Evolutionary conservation across 1,139 yeast genomes (phyloP).

Genomic region (Candida albicans): DNA sequence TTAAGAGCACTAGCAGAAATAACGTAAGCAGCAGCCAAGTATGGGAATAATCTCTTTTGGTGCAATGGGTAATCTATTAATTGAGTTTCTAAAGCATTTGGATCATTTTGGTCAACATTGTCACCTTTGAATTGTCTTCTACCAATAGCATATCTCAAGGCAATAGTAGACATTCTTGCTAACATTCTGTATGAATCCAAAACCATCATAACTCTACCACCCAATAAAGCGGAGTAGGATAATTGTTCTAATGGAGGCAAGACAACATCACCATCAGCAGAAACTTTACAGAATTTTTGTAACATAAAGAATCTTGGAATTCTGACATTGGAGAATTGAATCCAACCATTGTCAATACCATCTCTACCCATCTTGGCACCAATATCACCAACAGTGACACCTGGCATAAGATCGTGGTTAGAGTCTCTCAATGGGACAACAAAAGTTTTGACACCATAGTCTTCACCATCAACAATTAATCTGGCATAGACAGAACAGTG

Average conservation of each 20-base stretch:
- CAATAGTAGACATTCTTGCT: conserved; percentile 44
- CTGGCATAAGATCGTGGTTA: conserved; percentile 45
- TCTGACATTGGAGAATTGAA: conserved; percentile 46
- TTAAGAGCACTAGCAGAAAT: conserved; percentile 42
- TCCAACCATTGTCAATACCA: conserved; percentile 53
- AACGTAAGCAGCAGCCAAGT: conserved; percentile 45
- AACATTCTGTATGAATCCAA: conserved; percentile 45
- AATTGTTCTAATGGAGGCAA: conserved; percentile 50
- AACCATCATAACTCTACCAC: conserved; percentile 49
- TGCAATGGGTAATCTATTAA: conserved; percentile 50
- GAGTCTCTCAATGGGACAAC: conserved; percentile 49
- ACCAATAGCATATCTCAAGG: conserved; percentile 46
- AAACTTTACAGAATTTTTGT: conserved; percentile 48
- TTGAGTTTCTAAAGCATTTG: conserved; percentile 37
- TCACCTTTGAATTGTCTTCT: conserved; percentile 45
- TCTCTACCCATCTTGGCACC: conserved; percentile 54
- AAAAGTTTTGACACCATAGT: conserved; percentile 51
- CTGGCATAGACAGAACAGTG: conserved; percentile 46
- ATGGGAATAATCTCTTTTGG: conserved; percentile 47
- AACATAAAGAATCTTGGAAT: conserved; percentile 50
- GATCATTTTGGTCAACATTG: conserved; percentile 20
- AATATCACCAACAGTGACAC: conserved; percentile 46
- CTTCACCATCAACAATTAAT: conserved; percentile 44
- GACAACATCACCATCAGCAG: conserved; percentile 39
- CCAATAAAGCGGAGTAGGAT: conserved; percentile 46